Evolutionary conservation across 306 rosid species (phyloP), one percentile per base, ranked within the genome.

Genomic region (Cicer bijugum): DNA sequence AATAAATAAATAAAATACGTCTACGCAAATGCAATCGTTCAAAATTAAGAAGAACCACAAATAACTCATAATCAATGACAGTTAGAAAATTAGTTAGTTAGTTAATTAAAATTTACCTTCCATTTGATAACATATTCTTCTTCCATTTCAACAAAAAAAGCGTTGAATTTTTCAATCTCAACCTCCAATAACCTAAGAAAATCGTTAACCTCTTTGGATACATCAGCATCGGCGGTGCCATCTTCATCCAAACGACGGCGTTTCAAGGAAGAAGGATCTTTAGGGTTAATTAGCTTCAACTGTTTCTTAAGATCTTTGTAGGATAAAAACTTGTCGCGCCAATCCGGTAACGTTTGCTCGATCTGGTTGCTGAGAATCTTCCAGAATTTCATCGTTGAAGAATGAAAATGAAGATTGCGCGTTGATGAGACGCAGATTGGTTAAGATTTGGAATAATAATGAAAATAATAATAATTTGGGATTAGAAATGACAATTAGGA

Each of bases 241-340:
- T 69, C 74, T 0, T 69, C 63, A 12, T 52, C 75, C 46, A 52
- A 69, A 52, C 75, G 75, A 16, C 75, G 75, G 0, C 63, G 75
- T 51, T 52, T 51, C 0, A 9, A 9, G 1, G 60, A 69, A 4
- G 75, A 52, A 12, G 63, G 39, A 5, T 53, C 75, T 16, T 69
- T 69, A 5, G 75, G 75, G 43, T 12, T 48, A 6, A 89, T 88
- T 28, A 86, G 78, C 40, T 89, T 93, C 72, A 93, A 51, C 67
- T 86, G 97, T 71, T 89, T 86, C 85, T 93, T 93, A 76, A 93
- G 75, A 74, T 83, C 82, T 76, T 93, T 91, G 83, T 93, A 93
- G 17, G 92, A 86, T 59, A 93, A 59, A 71, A 89, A 91, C 79
- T 84, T 79, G 83, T 93, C 96, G n/a, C 82, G 86, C 97, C 98